A percentile compares a stretch with the other conserved stretches of the same genome.
Evolutionary conservation across 441 rosid genomes (phyloP).

Genomic region (Pelargonium citronellum): DNA sequence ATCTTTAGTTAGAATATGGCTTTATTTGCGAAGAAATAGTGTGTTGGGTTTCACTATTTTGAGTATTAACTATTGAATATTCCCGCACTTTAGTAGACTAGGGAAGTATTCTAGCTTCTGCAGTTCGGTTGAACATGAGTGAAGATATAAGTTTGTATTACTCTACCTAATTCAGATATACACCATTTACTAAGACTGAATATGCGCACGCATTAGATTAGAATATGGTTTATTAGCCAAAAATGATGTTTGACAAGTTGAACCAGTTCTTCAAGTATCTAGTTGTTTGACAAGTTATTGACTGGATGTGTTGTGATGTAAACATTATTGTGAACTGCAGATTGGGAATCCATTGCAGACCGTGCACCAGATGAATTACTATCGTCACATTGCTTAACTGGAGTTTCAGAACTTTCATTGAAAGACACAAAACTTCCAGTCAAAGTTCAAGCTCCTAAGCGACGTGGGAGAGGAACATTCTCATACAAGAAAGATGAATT

Average conservation of each 20-base stretch:
- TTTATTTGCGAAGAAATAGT: too few species aligned
- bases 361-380: constrained; percentile 49
- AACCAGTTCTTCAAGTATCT: neutral
- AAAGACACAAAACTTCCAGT: constrained; percentile 27
- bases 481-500: constrained; percentile 49
- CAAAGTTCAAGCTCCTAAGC: constrained; percentile 46
- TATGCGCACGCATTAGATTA: too few species aligned
- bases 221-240: too few species aligned
- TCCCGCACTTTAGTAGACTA: too few species aligned
- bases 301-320: constrained; percentile 7
- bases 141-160: too few species aligned
- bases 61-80: too few species aligned
- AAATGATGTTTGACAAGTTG: neutral
- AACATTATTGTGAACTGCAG: constrained; percentile 30
- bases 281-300: neutral
- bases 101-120: too few species aligned
- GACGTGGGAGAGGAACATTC: constrained; percentile 88
- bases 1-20: too few species aligned
- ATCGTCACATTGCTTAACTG: constrained; percentile 45
- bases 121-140: too few species aligned
- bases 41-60: too few species aligned
- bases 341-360: constrained; percentile 89
- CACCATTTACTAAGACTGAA: too few species aligned
- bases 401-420: constrained; percentile 51
- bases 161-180: too few species aligned